Evolutionary conservation across 495 filamentous ascomycete genomes (phyloP).

Genomic region (Xylaria bambusicola): DNA sequence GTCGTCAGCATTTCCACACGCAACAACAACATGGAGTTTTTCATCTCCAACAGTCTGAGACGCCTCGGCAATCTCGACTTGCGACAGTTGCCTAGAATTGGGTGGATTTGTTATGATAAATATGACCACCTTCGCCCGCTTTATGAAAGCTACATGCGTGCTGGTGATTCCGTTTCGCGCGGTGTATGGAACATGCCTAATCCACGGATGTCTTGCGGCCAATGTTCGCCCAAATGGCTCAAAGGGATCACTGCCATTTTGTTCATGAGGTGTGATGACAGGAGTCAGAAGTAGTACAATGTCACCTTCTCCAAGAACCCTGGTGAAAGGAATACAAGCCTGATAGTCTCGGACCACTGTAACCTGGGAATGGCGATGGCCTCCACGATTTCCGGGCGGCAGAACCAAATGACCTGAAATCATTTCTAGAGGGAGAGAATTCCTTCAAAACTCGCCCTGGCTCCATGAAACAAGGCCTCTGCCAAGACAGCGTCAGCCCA

Average conservation of each 20-base stretch:
- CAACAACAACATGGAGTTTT: slow-evolving; percentile 52
- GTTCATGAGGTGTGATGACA: slow-evolving; percentile 50
- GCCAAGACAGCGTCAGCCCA: neutral
- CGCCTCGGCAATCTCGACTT: slow-evolving; percentile 46
- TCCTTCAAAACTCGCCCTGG: slow-evolving; percentile 14
- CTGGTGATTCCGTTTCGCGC: slow-evolving; percentile 58
- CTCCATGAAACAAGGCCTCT: slow-evolving; percentile 21
- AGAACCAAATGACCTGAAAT: slow-evolving; percentile 21
- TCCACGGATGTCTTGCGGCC: slow-evolving; percentile 53
- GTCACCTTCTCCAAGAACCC: slow-evolving; percentile 45
- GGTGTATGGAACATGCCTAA: slow-evolving; percentile 64
- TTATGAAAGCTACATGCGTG: slow-evolving; percentile 62
- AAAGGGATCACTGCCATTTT: slow-evolving; percentile 55
- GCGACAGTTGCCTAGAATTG: slow-evolving; percentile 36
- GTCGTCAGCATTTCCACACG: slow-evolving; percentile 45
- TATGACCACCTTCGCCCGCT: slow-evolving; percentile 54
- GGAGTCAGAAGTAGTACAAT: slow-evolving; percentile 62
- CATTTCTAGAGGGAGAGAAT: slow-evolving; percentile 21
- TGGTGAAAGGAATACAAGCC: slow-evolving; percentile 44
- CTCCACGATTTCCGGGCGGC: slow-evolving; percentile 22
- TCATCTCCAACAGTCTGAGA: slow-evolving; percentile 46
- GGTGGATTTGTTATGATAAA: slow-evolving; percentile 53
- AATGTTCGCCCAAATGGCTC: slow-evolving; percentile 60
- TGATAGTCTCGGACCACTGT: slow-evolving; percentile 37
- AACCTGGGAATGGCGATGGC: slow-evolving; percentile 19